These are phyloP conservation scores for Colletotrichum camelliae DNA, from an alignment of 2,329 filamentous ascomycete species.

Conservation along the genomic window DNA sequence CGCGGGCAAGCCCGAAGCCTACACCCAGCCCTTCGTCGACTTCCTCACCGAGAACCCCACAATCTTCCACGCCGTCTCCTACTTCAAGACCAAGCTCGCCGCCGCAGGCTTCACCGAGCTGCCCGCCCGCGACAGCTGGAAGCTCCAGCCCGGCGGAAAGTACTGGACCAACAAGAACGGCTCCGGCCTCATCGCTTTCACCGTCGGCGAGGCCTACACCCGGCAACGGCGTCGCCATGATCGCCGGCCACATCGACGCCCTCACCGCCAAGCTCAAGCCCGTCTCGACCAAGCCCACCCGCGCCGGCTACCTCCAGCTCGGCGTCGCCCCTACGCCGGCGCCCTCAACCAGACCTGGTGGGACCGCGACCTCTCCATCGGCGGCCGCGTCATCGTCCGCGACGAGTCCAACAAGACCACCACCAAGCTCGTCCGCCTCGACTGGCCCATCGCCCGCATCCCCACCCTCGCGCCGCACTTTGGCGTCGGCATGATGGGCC, in stretches of 20 bases:
- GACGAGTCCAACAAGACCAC: constrained; percentile 79
- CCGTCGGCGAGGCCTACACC: constrained; percentile 80
- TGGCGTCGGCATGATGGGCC: constrained; percentile 72
- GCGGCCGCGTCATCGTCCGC: constrained; percentile 85
- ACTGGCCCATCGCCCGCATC: constrained; percentile 92
- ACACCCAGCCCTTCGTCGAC: constrained; percentile 83
- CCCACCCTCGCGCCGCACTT: constrained; percentile 95
- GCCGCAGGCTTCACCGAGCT: constrained; percentile 78
- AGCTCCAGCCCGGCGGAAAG: constrained; percentile 80
- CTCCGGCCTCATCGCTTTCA: constrained; percentile 84
- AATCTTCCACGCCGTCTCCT: constrained; percentile 86
- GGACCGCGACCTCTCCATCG: constrained; percentile 92
- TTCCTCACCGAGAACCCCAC: constrained; percentile 93
- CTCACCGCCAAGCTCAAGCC: constrained; percentile 92
- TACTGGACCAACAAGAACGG: constrained; percentile 90
- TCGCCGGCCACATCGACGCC: constrained; percentile 93
- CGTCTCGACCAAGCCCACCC: constrained; percentile 81
- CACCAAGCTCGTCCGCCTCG: constrained; percentile 85
- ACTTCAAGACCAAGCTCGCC: constrained; percentile 76
- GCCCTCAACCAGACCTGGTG: constrained; percentile 91
- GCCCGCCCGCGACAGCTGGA: constrained; percentile 84
- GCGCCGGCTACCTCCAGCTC: constrained; percentile 85
- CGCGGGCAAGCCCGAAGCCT: constrained; percentile 62
- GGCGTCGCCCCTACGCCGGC: constrained; percentile 94
- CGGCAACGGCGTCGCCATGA: constrained; percentile 86